Base-by-base conservation (phyloP, 495 filamentous ascomycete genomes). In the Penicillium turbatum region DNA sequence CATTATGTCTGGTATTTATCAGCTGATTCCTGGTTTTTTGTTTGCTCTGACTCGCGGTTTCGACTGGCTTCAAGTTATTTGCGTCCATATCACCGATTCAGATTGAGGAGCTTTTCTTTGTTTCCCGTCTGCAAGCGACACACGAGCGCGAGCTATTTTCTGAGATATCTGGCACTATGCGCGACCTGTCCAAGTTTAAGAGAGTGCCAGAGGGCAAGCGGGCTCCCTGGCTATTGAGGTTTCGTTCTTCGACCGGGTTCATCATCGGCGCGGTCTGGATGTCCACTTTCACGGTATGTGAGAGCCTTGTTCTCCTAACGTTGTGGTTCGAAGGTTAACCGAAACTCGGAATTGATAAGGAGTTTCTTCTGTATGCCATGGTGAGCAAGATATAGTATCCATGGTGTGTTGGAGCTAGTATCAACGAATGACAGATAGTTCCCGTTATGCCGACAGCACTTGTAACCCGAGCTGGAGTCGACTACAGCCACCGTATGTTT, bases 361-460 rank as follows among this genome's bases (percentile, higher is more conserved):
- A 56, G 64, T 86, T 59, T 40, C 60, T 69, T 24, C 62, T 71
- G 24, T 71, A 69, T 48, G 68, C 64, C 11, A 69, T 71, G 66
- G 68, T 69, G 48, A 63, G 57, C 35, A 31, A 31, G 12, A 5
- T 5, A 11, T 17, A 6, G 9, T 15, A 40, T 30, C 6, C 17
- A 24, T 39, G 5, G 8, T n/a, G 9, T 2, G 34, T 35, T 42
- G 36, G 4, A 36, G 6, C 12, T 21, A 19, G 2, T 26, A 45
- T 43, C 32, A 47, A 52, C 11, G 43, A 34, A 30, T 24, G 11
- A 31, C 40, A 67, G 46, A 72, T 86, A 30, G 79, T 87, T 1
- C 85, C 85, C 1, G 77, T 87, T 44, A 68, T 86, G 42, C 85
- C 85, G 17, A 86, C 78, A 53, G 78, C 86, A 48, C 75, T 87